A percentile compares a stretch with the other conserved stretches of the same genome.
These are phyloP conservation scores for Exophiala viscosa DNA, from an alignment of 2,329 filamentous ascomycete genomes.

Conservation along the genomic window DNA sequence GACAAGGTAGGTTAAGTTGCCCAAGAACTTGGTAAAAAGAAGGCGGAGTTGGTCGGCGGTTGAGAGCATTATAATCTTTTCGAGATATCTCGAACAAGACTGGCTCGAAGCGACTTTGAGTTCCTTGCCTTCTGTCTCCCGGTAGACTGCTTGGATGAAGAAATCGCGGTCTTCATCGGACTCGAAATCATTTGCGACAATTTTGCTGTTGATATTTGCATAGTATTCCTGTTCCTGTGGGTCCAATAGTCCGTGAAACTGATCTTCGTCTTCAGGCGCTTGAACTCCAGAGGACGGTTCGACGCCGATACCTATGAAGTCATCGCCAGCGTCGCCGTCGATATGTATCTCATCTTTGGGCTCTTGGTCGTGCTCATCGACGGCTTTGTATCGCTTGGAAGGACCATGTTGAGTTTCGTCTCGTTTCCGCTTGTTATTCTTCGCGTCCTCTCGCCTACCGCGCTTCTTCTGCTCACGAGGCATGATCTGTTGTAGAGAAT, in stretches of 20 bases:
- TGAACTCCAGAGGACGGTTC: constrained; percentile 17
- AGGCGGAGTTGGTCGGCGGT: constrained; percentile 76
- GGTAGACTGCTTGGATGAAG: constrained; percentile 77
- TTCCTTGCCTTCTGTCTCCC: constrained; percentile 86
- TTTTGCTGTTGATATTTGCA: constrained; percentile 78
- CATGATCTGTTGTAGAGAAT: constrained; percentile 32
- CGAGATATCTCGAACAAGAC: constrained; percentile 88
- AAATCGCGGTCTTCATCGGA: constrained; percentile 66
- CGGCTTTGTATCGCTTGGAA: constrained; percentile 40
- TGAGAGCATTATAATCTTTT: constrained; percentile 80
- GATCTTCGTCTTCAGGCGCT: constrained; percentile 49
- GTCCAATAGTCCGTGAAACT: constrained; percentile 90
- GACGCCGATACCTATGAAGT: constrained; percentile 40
- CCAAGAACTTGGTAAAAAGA: constrained; percentile 78
- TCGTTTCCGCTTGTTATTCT: constrained; percentile 36
- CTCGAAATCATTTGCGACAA: constrained; percentile 84
- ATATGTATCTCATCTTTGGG: constrained; percentile 20
- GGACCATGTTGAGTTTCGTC: constrained; percentile 35
- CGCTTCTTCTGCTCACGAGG: constrained; percentile 47
- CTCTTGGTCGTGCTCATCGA: constrained; percentile 25
- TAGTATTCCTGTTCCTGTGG: constrained; percentile 96
- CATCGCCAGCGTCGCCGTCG: constrained; percentile 29
- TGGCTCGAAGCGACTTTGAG: constrained; percentile 95
- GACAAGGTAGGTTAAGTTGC: constrained; percentile 83
- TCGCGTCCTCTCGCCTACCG: constrained; percentile 41